A percentile compares a stretch with the other conserved stretches of the same genome.
phyloP scores from a whole-genome alignment of 192 early-diverging fungal genomes.

The Coemansia sp. region DNA sequence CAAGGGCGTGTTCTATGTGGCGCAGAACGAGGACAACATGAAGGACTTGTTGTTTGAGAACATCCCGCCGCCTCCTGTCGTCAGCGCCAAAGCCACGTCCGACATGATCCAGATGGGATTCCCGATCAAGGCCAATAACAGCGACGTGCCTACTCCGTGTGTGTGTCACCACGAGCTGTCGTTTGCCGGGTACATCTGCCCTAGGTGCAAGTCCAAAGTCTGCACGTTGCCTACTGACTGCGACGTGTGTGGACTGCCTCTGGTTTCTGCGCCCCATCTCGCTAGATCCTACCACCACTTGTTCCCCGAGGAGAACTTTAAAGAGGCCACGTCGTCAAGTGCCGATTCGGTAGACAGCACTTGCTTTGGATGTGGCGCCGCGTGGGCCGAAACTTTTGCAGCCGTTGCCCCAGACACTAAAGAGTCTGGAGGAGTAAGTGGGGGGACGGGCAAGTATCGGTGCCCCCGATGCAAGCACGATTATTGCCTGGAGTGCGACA shows the following conservation, averaged over 20 bases:
- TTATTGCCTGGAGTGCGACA: constrained; percentile 91
- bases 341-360: constrained; percentile 19
- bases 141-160: constrained; percentile 59
- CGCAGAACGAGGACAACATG: constrained; percentile 78
- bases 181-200: constrained; percentile 78
- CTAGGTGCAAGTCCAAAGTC: constrained; percentile 74
- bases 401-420: constrained; percentile 6
- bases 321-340: constrained; percentile 61
- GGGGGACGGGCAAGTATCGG: constrained; percentile 47
- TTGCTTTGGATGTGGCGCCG: constrained; percentile 47
- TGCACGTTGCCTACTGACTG: constrained; percentile 92
- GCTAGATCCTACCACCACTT: constrained; percentile 93
- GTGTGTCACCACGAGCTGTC: constrained; percentile 73
- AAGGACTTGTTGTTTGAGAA: constrained; percentile 79
- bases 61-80: constrained; percentile 84
- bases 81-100: constrained; percentile 49
- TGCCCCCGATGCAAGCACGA: constrained; percentile 74
- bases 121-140: constrained; percentile 50
- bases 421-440: not conserved
- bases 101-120: constrained; percentile 93
- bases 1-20: constrained; percentile 77
- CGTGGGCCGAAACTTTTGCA: constrained; percentile 13
- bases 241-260: constrained; percentile 79
- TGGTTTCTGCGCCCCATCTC: constrained; percentile 86
- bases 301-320: constrained; percentile 86